Conservation (phyloP, 2,329 filamentous ascomycete genomes). For the Fusarium sp. region DNA sequence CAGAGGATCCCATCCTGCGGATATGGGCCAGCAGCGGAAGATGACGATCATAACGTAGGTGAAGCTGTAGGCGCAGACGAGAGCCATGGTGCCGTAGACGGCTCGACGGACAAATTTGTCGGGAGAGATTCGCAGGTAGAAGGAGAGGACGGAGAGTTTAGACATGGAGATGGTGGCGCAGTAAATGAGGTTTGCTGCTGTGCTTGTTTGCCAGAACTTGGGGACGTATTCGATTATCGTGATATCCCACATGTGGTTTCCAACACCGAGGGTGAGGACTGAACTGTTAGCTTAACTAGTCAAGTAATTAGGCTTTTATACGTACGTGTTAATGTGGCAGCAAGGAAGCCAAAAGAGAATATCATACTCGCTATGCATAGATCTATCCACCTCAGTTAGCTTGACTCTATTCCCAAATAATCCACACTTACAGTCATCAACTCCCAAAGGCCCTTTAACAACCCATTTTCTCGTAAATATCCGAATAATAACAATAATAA, state of each 20-base stretch:
- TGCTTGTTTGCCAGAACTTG: conserved; percentile 45
- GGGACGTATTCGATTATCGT: conserved; percentile 35
- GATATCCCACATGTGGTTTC: conserved; percentile 48
- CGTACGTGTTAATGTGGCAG: conserved; percentile 41
- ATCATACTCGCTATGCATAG: conserved; percentile 41
- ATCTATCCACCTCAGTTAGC: conserved; percentile 26
- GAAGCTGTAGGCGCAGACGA: conserved; percentile 56
- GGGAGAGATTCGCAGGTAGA: conserved; percentile 57
- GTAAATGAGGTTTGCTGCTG: conserved; percentile 56
- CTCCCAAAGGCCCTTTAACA: conserved; percentile 43
- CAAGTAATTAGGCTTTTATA: background rate
- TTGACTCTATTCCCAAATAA: too few relatives aligned
- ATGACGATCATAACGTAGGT: conserved; percentile 54
- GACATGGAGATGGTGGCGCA: conserved; percentile 54
- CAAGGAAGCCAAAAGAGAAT: conserved; percentile 44
- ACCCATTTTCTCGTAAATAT: conserved; percentile 47
- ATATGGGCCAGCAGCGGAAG: conserved; percentile 56
- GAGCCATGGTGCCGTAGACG: conserved; percentile 44
- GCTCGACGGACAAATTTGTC: conserved; percentile 37
- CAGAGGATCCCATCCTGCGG: conserved; percentile 56
- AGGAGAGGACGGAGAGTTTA: conserved; percentile 59
- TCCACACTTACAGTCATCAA: conserved; percentile 43
- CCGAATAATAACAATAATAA: conserved; percentile 40
- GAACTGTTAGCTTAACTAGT: background rate
- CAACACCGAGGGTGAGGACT: conserved; percentile 45